A percentile compares a stretch with the other conserved stretches of the same genome.
These are phyloP conservation scores for Diaporthe humulicola DNA, from an alignment of 2,329 filamentous ascomycete genomes.

Conservation along the genomic window DNA sequence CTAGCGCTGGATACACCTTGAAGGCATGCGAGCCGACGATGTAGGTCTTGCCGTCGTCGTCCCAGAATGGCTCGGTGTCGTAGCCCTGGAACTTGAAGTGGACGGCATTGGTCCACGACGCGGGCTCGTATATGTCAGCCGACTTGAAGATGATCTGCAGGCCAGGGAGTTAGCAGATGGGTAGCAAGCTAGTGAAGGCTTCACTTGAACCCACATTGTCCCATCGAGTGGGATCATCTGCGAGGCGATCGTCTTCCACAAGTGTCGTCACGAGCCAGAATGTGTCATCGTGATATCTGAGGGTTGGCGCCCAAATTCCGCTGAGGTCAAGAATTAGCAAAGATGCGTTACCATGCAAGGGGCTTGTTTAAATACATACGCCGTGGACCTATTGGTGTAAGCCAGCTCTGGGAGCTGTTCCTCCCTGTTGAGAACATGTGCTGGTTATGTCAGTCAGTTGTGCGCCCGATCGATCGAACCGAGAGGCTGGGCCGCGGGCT, in stretches of 20 bases:
- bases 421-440: constrained; percentile 52
- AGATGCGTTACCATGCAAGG: background rate
- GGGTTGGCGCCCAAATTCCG: constrained; percentile 51
- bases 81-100: constrained; percentile 64
- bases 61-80: constrained; percentile 69
- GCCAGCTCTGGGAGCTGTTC: constrained; percentile 51
- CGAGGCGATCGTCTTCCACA: constrained; percentile 52
- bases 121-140: constrained; percentile 55
- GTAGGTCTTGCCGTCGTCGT: constrained; percentile 67
- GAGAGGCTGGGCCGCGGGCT: no score
- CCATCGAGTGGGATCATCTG: constrained; percentile 51
- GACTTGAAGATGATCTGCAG: constrained; percentile 59
- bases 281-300: constrained; percentile 47
- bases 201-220: constrained; percentile 48
- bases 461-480: background rate
- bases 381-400: constrained; percentile 49
- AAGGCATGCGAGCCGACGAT: constrained; percentile 57
- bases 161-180: background rate
- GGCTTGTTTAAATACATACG: constrained; percentile 36
- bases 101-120: constrained; percentile 61
- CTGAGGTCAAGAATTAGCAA: constrained; percentile 33
- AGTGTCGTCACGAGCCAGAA: constrained; percentile 50
- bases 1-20: constrained; percentile 55
- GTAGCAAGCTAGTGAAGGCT: no score
- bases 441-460: constrained; percentile 41